A percentile compares a stretch with the other conserved stretches of the same genome.
phyloP scores from a whole-genome alignment of 139 green algal species.

The Diplosphaera chodatii region DNA sequence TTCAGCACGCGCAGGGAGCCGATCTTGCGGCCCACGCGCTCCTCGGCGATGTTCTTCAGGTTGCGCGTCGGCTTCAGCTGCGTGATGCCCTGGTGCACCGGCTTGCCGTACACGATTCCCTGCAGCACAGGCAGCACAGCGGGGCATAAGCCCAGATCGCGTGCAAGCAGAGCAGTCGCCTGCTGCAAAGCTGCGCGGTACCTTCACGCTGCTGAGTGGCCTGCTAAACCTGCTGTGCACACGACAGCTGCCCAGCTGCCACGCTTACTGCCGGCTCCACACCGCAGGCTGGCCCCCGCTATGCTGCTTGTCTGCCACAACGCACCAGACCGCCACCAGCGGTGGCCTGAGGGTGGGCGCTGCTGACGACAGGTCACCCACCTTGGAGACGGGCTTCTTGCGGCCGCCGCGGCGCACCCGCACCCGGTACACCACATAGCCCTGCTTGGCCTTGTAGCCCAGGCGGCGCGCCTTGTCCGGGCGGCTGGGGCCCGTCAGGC shows the following conservation, averaged over 20 bases:
- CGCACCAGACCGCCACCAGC: too few species aligned
- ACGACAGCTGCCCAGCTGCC: too few species aligned
- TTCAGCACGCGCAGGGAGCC: constrained; percentile 96
- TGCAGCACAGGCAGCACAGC: constrained; percentile 23
- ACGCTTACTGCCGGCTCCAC: too few species aligned
- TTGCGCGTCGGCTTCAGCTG: constrained; percentile 96
- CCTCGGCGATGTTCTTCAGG: constrained; percentile 88
- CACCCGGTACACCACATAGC: constrained; percentile 94
- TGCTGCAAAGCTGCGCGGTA: too few species aligned
- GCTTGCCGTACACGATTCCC: constrained; percentile 98
- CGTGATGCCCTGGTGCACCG: constrained; percentile 92
- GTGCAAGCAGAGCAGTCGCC: too few species aligned
- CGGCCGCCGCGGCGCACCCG: constrained; percentile 92
- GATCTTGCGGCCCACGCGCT: constrained; percentile 89
- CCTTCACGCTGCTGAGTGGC: too few species aligned
- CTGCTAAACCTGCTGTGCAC: too few species aligned
- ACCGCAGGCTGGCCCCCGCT: too few species aligned
- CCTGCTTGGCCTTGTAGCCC: constrained; percentile 98
- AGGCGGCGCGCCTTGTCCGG: constrained; percentile 96
- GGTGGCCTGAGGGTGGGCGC: too few species aligned
- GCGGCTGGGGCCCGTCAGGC: constrained; percentile 78
- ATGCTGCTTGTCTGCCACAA: too few species aligned
- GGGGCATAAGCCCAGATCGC: too few species aligned
- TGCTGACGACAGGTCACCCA: constrained; percentile 18
- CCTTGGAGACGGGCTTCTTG: constrained; percentile 95